Conservation (phyloP, 148 eudicot species). For the Limonium bicolor region DNA sequence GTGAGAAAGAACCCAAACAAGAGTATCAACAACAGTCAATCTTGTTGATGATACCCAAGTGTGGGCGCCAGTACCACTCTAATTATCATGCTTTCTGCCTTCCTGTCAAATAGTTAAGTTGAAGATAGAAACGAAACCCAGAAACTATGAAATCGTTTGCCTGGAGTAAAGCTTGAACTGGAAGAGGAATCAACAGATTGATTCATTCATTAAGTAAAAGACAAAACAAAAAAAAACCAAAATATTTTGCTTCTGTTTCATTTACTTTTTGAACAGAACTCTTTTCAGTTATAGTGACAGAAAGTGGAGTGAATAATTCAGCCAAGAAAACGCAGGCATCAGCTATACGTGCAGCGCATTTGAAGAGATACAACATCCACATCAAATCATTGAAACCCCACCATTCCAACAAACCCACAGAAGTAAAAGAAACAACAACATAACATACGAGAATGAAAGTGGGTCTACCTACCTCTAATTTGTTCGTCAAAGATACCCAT, state of each 20-base stretch:
- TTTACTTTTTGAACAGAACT: too few species aligned
- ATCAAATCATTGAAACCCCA: background rate
- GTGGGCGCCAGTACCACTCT: background rate
- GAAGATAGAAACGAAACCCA: too few species aligned
- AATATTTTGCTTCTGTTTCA: background rate
- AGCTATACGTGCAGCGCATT: background rate
- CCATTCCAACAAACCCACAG: background rate
- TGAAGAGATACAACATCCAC: background rate
- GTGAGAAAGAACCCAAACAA: too few species aligned
- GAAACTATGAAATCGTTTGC: too few species aligned
- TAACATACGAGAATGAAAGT: background rate
- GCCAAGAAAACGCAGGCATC: too few species aligned
- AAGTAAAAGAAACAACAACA: background rate
- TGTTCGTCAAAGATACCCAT: constrained; percentile 5
- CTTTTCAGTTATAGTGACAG: too few species aligned
- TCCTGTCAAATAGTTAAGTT: background rate
- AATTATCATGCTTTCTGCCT: background rate
- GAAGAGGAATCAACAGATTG: too few species aligned
- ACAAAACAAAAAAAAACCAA: background rate
- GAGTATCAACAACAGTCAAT: too few species aligned
- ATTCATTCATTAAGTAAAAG: background rate
- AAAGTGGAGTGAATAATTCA: too few species aligned
- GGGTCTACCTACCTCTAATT: constrained; percentile 1
- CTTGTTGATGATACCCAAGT: too few species aligned
- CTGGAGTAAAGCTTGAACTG: too few species aligned